These are phyloP conservation scores for Dactylellina leptospora DNA, from an alignment of 2,329 filamentous ascomycete genomes.

Conservation along the genomic window DNA sequence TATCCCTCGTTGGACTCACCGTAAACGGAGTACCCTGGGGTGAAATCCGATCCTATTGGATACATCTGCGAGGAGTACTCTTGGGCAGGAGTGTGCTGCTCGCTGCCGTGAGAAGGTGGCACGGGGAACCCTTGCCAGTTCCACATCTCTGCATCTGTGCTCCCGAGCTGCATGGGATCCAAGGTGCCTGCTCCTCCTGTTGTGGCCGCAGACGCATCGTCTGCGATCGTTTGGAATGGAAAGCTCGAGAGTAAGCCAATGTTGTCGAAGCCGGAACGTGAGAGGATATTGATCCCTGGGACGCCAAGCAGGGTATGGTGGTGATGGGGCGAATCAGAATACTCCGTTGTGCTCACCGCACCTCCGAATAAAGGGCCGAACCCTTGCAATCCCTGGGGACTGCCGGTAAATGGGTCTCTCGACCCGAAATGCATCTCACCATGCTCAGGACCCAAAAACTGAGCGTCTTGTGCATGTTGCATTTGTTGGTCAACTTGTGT, in stretches of 20 bases:
- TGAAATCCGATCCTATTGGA: slow-evolving; percentile 32
- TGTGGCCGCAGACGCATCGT: slow-evolving; percentile 9
- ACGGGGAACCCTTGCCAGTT: slow-evolving; percentile 36
- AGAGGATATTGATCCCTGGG: slow-evolving; percentile 46
- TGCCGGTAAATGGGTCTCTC: slow-evolving; percentile 9
- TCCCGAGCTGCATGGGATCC: slow-evolving; percentile 39
- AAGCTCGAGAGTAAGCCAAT: slow-evolving; percentile 31
- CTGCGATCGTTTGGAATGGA: slow-evolving; percentile 39
- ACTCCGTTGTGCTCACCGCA: slow-evolving; percentile 7
- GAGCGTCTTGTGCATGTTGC: slow-evolving; percentile 24
- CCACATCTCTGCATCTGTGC: slow-evolving; percentile 25
- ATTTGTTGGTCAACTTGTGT: slow-evolving; percentile 13
- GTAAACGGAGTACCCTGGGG: slow-evolving; percentile 31
- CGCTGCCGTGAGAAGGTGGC: slow-evolving; percentile 19
- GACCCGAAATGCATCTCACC: slow-evolving; percentile 18
- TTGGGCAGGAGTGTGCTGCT: slow-evolving; percentile 28
- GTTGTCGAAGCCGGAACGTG: slow-evolving; percentile 38
- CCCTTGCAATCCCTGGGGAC: slow-evolving; percentile 29
- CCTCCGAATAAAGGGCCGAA: slow-evolving; percentile 27
- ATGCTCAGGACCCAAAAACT: slow-evolving; percentile 19
- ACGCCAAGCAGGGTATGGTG: slow-evolving; percentile 46
- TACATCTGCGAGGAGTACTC: slow-evolving; percentile 44
- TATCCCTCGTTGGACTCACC: slow-evolving; percentile 25
- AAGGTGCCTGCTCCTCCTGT: neutral
- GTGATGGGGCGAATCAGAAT: slow-evolving; percentile 35